Evolutionary conservation across 2,329 filamentous ascomycete species (phyloP).

Genomic region (Trichoderma arundinaceum): DNA sequence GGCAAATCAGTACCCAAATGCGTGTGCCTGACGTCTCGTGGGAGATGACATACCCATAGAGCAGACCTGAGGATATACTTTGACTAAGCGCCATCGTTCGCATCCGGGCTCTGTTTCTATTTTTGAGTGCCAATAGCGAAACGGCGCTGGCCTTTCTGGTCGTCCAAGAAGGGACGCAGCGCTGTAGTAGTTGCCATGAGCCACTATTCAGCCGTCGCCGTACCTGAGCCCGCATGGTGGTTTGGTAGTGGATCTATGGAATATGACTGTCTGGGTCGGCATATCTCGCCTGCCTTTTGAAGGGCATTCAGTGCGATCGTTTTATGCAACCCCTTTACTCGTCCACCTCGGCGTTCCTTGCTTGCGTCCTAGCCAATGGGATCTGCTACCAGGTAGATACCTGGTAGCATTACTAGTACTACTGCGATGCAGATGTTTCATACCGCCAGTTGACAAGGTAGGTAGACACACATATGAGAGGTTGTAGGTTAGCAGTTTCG

Average conservation of each 20-base stretch:
- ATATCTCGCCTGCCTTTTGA: neutral
- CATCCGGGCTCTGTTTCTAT: slow-evolving; percentile 1
- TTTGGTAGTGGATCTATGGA: neutral
- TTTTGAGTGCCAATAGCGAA: slow-evolving; percentile 13
- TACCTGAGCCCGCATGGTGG: neutral
- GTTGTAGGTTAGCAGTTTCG: neutral
- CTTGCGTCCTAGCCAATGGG: neutral
- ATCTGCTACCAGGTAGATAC: neutral
- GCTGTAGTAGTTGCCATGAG: neutral
- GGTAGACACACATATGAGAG: too few species aligned
- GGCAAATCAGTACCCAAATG: neutral
- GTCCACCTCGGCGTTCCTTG: neutral
- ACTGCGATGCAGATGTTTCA: neutral
- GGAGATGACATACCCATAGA: neutral
- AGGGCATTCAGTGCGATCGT: neutral
- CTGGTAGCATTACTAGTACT: neutral
- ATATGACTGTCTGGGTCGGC: too few species aligned
- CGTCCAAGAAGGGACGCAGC: neutral
- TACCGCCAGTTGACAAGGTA: neutral
- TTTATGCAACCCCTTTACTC: neutral
- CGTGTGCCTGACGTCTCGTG: neutral
- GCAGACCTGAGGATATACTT: neutral
- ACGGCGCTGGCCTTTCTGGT: neutral
- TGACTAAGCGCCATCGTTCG: slow-evolving; percentile 5
- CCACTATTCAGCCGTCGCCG: neutral